These are phyloP conservation scores for Jamesozyma piceae DNA, from an alignment of 805 yeast genomes.

Conservation along the genomic window DNA sequence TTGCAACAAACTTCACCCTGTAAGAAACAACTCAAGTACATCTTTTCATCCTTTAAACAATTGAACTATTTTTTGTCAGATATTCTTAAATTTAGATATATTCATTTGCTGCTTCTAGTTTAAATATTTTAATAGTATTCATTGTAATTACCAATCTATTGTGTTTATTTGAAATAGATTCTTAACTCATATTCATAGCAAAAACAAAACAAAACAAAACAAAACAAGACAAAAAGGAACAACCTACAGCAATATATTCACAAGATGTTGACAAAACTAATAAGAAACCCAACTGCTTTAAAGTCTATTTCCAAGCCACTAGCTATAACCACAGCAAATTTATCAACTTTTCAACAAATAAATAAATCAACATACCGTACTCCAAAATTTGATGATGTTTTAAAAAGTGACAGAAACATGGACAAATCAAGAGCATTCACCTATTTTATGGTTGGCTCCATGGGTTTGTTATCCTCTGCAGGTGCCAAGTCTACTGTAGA, in stretches of 20 bases:
- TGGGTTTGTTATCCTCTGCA: constrained; percentile 83
- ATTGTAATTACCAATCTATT: background rate
- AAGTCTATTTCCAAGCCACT: constrained; percentile 4
- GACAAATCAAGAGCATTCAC: constrained; percentile 80
- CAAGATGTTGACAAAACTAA: constrained; percentile 5
- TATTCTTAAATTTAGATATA: background rate
- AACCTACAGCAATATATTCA: too few species aligned
- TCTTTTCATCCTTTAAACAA: too few species aligned
- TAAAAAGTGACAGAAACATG: constrained; percentile 59
- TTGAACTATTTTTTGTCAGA: too few species aligned
- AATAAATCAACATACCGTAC: constrained; percentile 75
- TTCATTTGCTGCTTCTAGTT: background rate
- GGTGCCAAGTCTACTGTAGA: constrained; percentile 95
- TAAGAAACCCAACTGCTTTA: constrained; percentile 2
- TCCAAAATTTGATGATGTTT: constrained; percentile 78
- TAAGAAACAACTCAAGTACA: too few species aligned
- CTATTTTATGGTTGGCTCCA: constrained; percentile 95
- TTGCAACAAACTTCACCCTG: background rate
- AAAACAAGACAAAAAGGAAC: background rate
- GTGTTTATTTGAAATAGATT: background rate
- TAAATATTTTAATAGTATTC: background rate
- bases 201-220: background rate
- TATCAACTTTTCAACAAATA: constrained; percentile 20
- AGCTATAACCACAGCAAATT: constrained; percentile 10
- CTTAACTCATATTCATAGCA: background rate